phyloP scores from a whole-genome alignment of 306 rosid species.

The Boehmeria nivea region DNA sequence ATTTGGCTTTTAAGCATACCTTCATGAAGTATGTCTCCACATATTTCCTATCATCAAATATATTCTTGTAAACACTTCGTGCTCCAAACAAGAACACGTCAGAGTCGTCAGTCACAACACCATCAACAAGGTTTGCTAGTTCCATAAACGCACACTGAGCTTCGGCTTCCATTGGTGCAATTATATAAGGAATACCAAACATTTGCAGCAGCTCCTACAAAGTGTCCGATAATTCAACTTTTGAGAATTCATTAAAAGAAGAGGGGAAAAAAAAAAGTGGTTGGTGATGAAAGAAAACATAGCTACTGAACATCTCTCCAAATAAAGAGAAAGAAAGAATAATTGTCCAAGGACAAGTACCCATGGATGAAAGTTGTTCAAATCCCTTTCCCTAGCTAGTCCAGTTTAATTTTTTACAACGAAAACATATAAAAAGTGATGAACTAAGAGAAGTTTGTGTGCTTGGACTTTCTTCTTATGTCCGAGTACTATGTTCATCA shows the following conservation, averaged over 20 bases:
- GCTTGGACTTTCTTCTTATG: no score
- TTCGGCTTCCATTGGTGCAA: conserved; percentile 99
- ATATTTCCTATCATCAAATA: conserved; percentile 94
- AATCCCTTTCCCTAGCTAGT: no score
- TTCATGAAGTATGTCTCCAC: conserved; percentile 93
- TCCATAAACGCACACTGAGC: conserved; percentile 96
- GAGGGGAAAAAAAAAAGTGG: conserved; percentile 8
- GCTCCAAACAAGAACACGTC: conserved; percentile 91
- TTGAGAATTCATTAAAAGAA: conserved; percentile 9
- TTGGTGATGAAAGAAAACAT: not conserved
- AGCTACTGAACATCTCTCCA: conserved; percentile 1
- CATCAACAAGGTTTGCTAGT: conserved; percentile 79
- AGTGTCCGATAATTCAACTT: conserved; percentile 18
- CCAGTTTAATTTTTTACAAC: no score
- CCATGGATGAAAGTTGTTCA: no score
- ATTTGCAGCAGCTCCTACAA: conserved; percentile 88
- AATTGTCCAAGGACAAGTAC: no score
- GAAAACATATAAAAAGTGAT: no score
- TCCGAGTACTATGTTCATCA: no score
- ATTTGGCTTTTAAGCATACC: conserved; percentile 31
- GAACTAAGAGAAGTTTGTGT: no score
- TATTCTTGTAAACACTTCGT: conserved; percentile 85
- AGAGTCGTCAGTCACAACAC: conserved; percentile 97
- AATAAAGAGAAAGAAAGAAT: no score
- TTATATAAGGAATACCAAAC: conserved; percentile 93